Base-by-base conservation (phyloP, 2,329 filamentous ascomycete species). In the Exophiala bonariae region DNA sequence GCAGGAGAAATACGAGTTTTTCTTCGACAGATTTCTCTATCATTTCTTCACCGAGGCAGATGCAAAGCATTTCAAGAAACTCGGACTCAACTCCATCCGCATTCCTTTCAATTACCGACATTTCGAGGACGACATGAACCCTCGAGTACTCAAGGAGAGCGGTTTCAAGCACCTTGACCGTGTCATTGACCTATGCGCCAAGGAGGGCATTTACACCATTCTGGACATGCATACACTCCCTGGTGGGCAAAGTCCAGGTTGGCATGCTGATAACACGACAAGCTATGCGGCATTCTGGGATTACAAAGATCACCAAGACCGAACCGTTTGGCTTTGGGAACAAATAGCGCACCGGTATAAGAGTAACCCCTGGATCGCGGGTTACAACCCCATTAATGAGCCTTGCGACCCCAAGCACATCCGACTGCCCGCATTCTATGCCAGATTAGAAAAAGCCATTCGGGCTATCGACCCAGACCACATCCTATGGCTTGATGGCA, bases 31-130 rank as follows among this genome's bases (percentile, higher is more conserved):
- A 38, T 55, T 48, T 48, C 39, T 55, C 5, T 51, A 55, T 36
- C 44, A 52, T 44, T 83, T 64, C 82, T 83, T 54, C 77, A 82
- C 54, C 74, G 76, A 79, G 13, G 67, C 69, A 1, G 81, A 84
- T 49, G 80, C 80, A 16, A 72, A 74, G 23, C 82, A 80, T 63
- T 79, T 81, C 54, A 73, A 77, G 1, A 75, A 68, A 0, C 59
- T 80, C 2, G 77, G 77, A 0, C 63, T 83, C 16, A 83, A 82
- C 60, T 83, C 77, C 58, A 67, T 83, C 2, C 73, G 80, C 0
- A 63, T 84, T 2, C 79, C 80, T 0, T 81, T 84, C 63, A 83
- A 83, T 59, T 81, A 82, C 56, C 73, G 75, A 1, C 73, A 76
- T 57, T 72, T 76, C 41, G 71, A 74, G 46, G 71, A 75, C 55